Conservation (phyloP, 139 green algal species). For the Coelastrella sp. region DNA sequence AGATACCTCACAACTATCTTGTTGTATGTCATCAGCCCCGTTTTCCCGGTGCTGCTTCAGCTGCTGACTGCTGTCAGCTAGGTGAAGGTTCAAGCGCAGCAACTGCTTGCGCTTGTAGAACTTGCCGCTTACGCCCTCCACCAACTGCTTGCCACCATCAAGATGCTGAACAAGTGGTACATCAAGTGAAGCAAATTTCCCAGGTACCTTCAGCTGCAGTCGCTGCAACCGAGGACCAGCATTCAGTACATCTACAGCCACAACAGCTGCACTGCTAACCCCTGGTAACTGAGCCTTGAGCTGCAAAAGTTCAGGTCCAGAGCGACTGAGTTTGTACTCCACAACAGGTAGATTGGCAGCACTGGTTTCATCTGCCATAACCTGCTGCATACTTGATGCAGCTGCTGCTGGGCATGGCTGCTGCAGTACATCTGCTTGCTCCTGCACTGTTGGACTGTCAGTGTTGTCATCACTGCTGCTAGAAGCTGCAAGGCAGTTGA, state of each 20-base stretch:
- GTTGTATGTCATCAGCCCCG: not conserved
- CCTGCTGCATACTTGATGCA: not conserved
- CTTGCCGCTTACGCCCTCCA: constrained; percentile 7
- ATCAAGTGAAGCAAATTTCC: constrained; percentile 5
- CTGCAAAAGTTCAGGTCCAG: constrained; percentile 5
- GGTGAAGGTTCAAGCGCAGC: not conserved
- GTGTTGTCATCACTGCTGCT: constrained; percentile 30
- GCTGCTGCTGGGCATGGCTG: constrained; percentile 3
- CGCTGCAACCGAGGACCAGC: constrained; percentile 26
- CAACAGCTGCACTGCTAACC: constrained; percentile 9
- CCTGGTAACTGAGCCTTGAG: constrained; percentile 6
- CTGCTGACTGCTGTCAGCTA: constrained; percentile 4
- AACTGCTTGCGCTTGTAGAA: constrained; percentile 3
- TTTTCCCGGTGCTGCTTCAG: not conserved
- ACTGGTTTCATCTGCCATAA: too few relatives aligned
- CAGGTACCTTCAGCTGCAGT: constrained; percentile 25
- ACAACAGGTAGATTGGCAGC: not conserved
- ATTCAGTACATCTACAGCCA: constrained; percentile 13
- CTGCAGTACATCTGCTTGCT: not conserved
- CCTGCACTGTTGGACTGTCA: not conserved
- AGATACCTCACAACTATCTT: not conserved
- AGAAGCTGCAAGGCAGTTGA: not conserved
- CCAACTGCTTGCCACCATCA: not conserved
- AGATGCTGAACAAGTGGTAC: not conserved
- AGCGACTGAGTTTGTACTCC: not conserved